These are phyloP conservation scores for Candida sanyaensis DNA, from an alignment of 1,139 yeast genomes.

Conservation along the genomic window DNA sequence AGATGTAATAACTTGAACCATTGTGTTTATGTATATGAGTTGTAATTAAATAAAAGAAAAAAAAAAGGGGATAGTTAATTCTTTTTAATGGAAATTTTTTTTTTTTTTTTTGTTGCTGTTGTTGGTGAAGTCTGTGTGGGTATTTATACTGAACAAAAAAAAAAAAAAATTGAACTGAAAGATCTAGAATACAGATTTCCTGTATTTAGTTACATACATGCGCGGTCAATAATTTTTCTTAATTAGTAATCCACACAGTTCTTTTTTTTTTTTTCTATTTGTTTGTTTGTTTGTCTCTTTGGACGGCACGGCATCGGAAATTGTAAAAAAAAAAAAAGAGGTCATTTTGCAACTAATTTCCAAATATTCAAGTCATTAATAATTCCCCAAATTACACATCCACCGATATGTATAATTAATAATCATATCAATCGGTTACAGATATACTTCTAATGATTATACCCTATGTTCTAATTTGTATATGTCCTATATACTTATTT, in stretches of 20 bases:
- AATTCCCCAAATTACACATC: too few species aligned
- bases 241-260: neutral
- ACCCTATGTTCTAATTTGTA: too few species aligned
- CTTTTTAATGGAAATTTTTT: neutral
- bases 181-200: neutral
- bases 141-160: neutral
- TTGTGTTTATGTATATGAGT: conserved; percentile 19
- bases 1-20: conserved; percentile 44
- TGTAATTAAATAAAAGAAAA: neutral
- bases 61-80: neutral
- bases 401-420: too few species aligned
- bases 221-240: too few species aligned
- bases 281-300: neutral
- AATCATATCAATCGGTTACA: neutral
- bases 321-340: too few species aligned
- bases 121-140: too few species aligned
- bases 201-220: neutral
- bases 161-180: neutral
- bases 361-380: too few species aligned
- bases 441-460: too few species aligned
- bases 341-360: too few species aligned
- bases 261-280: too few species aligned
- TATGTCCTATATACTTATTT: too few species aligned
- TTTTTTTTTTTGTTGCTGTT: neutral
- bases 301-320: neutral